Percentiles rank a stretch among this genome's conserved stretches.
Evolutionary conservation across 2,329 filamentous ascomycete species (phyloP).

Genomic region (Lachnellula cervina): DNA sequence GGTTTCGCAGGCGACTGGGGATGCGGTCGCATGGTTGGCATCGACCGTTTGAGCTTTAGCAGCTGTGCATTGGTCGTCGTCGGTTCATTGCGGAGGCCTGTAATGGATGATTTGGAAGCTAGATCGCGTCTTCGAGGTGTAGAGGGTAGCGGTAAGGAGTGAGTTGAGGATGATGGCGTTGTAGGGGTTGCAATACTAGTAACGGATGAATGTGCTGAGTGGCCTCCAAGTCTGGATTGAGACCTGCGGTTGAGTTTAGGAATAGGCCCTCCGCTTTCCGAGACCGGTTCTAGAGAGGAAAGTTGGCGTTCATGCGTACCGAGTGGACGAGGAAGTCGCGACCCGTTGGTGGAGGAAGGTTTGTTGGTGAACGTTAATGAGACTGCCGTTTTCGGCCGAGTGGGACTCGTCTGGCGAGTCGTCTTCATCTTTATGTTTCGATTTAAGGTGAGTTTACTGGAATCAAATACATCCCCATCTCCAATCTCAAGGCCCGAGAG

Average conservation of each 20-base stretch:
- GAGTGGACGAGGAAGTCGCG: conserved; percentile 75
- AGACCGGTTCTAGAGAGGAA: conserved; percentile 84
- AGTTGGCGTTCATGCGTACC: conserved; percentile 62
- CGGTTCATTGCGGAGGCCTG: conserved; percentile 52
- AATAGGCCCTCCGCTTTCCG: conserved; percentile 76
- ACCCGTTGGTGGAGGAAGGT: conserved; percentile 45
- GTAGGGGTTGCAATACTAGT: conserved; percentile 58
- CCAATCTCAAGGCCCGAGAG: conserved; percentile 83
- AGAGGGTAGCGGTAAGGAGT: conserved; percentile 46
- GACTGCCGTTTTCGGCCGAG: conserved; percentile 67
- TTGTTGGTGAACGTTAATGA: conserved; percentile 91
- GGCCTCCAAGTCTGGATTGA: conserved; percentile 62
- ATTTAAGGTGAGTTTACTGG: conserved; percentile 76
- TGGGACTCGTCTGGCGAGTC: conserved; percentile 62
- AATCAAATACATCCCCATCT: conserved; percentile 74
- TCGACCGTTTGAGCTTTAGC: conserved; percentile 59
- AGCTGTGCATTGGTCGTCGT: conserved; percentile 64
- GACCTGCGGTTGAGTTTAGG: conserved; percentile 55
- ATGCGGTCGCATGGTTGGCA: conserved; percentile 52
- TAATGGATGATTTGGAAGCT: conserved; percentile 48
- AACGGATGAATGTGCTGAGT: conserved; percentile 65
- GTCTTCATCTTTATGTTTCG: conserved; percentile 88
- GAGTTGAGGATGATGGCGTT: conserved; percentile 47
- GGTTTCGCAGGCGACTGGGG: conserved; percentile 49
- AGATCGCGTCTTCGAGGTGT: conserved; percentile 59